These are phyloP conservation scores for Ustilago curta DNA, from an alignment of 1,284 basidiomycete genomes.

Conservation along the genomic window DNA sequence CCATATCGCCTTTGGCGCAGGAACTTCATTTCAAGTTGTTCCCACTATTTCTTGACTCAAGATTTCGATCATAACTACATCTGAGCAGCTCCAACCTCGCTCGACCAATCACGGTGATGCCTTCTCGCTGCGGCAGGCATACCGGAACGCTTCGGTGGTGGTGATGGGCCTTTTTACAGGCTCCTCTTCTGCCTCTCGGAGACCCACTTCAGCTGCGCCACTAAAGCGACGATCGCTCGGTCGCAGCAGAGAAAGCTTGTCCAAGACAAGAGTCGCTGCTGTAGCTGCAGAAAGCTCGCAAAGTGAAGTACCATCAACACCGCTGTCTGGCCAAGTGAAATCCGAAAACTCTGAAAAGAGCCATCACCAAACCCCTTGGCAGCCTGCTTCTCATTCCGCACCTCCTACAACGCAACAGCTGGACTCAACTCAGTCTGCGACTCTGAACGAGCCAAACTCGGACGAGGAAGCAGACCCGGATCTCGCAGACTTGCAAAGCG, in stretches of 20 bases:
- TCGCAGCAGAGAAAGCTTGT: constrained; percentile 5
- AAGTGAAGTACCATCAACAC: background rate
- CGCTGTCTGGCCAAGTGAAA: background rate
- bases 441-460: background rate
- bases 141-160: constrained; percentile 6
- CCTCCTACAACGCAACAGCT: background rate
- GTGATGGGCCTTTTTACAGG: constrained; percentile 38
- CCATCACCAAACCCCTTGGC: background rate
- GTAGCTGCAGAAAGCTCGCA: background rate
- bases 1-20: too few relatives aligned
- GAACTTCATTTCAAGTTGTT: too few relatives aligned
- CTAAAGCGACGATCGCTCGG: constrained; percentile 41
- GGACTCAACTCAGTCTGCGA: background rate
- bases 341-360: background rate
- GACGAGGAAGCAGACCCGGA: constrained; percentile 24
- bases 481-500: constrained; percentile 28
- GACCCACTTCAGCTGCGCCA: constrained; percentile 13
- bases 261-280: background rate
- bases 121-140: background rate
- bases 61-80: too few relatives aligned
- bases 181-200: constrained; percentile 8
- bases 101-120: constrained; percentile 1
- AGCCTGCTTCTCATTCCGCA: background rate
- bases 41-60: too few relatives aligned
- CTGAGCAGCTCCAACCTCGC: background rate